Percentiles rank a stretch among this genome's conserved stretches.
phyloP scores from a whole-genome alignment of 73 alveolate genomes.

The Durusdinium trenchii region DNA sequence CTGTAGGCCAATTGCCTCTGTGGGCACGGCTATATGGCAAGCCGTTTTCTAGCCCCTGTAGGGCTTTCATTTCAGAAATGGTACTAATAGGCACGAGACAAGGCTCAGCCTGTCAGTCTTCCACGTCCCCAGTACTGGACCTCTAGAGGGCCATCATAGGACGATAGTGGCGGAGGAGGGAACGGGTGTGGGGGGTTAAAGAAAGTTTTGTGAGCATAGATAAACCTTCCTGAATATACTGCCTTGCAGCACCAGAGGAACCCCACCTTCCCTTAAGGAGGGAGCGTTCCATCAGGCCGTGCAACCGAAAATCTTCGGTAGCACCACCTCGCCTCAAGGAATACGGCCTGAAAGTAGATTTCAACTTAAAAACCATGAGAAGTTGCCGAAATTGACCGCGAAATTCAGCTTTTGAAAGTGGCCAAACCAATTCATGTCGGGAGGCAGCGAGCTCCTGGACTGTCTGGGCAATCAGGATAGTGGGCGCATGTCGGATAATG shows the following conservation, averaged over 20 bases:
- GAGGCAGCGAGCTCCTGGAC: background rate
- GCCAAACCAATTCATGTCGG: background rate
- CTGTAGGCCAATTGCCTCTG: too few relatives aligned
- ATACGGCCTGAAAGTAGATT: background rate
- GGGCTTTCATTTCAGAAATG: too few relatives aligned
- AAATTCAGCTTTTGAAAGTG: background rate
- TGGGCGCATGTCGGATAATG: background rate
- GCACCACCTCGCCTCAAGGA: background rate
- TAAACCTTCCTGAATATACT: background rate
- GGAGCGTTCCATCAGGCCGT: background rate
- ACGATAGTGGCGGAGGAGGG: too few relatives aligned
- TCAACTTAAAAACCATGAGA: background rate
- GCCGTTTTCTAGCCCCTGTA: too few relatives aligned
- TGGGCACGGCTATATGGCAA: too few relatives aligned
- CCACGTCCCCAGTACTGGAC: too few relatives aligned
- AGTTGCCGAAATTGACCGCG: background rate
- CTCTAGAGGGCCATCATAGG: too few relatives aligned
- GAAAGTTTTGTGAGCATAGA: too few relatives aligned
- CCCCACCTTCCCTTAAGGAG: background rate
- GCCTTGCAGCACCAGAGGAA: background rate
- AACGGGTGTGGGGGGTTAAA: too few relatives aligned
- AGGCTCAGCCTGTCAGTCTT: too few relatives aligned
- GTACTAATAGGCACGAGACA: too few relatives aligned
- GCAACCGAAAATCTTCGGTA: background rate
- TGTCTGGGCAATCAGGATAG: background rate